A percentile compares a stretch with the other conserved stretches of the same genome.
Conservation (phyloP, 2,329 filamentous ascomycete species). For the Xylaria hypoxylon region DNA sequence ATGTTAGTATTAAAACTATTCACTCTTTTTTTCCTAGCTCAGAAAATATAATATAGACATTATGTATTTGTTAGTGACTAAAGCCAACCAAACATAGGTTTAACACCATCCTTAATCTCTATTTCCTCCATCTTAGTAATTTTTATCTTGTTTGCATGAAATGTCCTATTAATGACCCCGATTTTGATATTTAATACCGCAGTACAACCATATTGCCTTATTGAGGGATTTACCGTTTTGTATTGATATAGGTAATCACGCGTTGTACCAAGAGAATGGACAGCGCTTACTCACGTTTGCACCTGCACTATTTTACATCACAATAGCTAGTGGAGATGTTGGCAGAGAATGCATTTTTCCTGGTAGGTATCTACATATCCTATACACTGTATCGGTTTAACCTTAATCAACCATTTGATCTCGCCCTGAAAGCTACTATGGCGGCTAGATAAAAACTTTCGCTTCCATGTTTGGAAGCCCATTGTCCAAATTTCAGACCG, state of each 20-base stretch:
- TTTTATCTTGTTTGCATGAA: too few relatives aligned
- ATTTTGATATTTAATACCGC: too few relatives aligned
- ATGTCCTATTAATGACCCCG: too few relatives aligned
- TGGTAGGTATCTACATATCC: not conserved
- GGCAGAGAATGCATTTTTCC: not conserved
- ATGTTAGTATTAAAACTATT: too few relatives aligned
- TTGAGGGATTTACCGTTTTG: not conserved
- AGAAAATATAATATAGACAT: too few relatives aligned
- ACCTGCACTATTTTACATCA: not conserved
- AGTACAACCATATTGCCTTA: too few relatives aligned
- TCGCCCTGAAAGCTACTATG: not conserved
- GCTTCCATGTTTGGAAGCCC: not conserved
- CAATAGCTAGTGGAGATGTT: not conserved
- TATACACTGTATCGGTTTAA: not conserved
- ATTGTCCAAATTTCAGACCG: not conserved
- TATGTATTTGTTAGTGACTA: too few relatives aligned
- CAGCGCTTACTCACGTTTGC: not conserved
- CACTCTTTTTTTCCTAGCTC: too few relatives aligned
- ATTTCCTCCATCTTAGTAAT: too few relatives aligned
- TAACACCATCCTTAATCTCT: too few relatives aligned
- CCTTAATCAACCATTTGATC: not conserved
- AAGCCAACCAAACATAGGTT: too few relatives aligned
- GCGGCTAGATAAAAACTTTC: not conserved
- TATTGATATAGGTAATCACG: not conserved
- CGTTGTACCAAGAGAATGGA: not conserved